Base-by-base conservation (phyloP, 2,329 filamentous ascomycete species). In the Neopestalotiopsis rosae region DNA sequence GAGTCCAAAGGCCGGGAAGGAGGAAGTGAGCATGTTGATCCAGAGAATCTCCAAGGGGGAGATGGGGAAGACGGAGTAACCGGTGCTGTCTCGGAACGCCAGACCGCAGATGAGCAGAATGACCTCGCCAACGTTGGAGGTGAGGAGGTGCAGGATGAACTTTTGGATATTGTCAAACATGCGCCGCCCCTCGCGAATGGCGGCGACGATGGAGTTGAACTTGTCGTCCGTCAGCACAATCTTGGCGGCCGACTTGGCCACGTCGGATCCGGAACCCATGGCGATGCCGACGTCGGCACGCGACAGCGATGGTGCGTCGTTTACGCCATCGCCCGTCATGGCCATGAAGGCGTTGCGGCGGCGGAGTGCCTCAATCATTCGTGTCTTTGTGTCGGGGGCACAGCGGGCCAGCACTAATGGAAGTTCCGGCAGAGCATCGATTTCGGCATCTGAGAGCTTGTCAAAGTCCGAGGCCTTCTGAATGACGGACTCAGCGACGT, bases 81-180 rank as follows among this genome's bases (percentile, higher is more conserved):
- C 81, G 1, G 83, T 77, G 0, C 71, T 72, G 74, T 93, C 91
- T 77, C 91, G 90, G 82, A 93, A 93, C 0, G 86, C 86, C 5
- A 94, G 86, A 62, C 90, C 91, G 66, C 93, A 87, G 24, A 94
- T 85, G 14, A 94, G 84, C 1, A 91, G 85, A 71, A 91, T 82
- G 6, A 92, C 92, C 78, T 93, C 91, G 1, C 90, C 89, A 70
- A 93, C 86, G 76, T 93, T 93, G 71, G 90, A 90, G 20, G 90
- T 88, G 40, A 97, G 86, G 49, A 96, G 82, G 78, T 94, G 93
- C 57, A 96, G 85, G 59, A 96, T 90, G 76, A 96, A 96, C 75
- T 95, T 95, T 76, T 96, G 92, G 72, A 96, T 94, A 76, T 96
- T 96, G 80, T 95, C 92, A 77, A 95, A 95, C 85, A 95, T 94